Evolutionary conservation across 140 eudicot genomes (phyloP).

Genomic region (Senecio squalidus): DNA sequence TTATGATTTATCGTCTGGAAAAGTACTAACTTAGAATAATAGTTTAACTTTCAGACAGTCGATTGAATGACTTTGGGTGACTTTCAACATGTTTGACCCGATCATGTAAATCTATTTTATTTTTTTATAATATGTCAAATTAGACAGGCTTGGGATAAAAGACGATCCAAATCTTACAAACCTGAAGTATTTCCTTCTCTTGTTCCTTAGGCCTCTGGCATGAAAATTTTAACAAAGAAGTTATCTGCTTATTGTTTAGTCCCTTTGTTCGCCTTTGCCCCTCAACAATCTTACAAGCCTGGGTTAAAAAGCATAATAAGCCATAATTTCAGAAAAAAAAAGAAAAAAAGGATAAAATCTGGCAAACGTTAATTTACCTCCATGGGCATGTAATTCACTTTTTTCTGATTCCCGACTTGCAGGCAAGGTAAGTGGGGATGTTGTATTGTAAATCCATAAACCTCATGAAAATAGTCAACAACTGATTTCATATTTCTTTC

Average conservation of each 20-base stretch:
- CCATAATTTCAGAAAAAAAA: not conserved
- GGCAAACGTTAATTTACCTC: conserved; percentile 33
- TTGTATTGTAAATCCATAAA: conserved; percentile 64
- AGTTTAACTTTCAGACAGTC: too few relatives aligned
- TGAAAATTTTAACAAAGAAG: conserved; percentile 54
- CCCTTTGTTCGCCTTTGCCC: conserved; percentile 67
- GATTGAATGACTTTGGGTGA: too few relatives aligned
- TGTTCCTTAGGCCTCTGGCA: conserved; percentile 58
- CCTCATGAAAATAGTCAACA: conserved; percentile 65
- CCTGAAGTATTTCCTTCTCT: conserved; percentile 63
- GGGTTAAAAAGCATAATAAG: not conserved
- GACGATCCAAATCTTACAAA: not conserved
- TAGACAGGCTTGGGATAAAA: too few relatives aligned
- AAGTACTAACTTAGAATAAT: not conserved
- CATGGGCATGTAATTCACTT: conserved; percentile 69
- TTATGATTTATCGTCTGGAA: conserved; percentile 45
- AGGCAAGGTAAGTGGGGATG: conserved; percentile 67
- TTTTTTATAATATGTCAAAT: too few relatives aligned
- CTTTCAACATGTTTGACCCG: too few relatives aligned
- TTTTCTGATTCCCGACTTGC: conserved; percentile 60
- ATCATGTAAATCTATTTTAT: too few relatives aligned
- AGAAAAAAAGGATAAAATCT: not conserved
- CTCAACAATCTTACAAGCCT: conserved; percentile 77
- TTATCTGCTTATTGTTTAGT: conserved; percentile 53
- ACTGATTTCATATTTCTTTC: conserved; percentile 66